A percentile compares a stretch with the other conserved stretches of the same genome.
These are phyloP conservation scores for Pleurotus tuoliensis DNA, from an alignment of 768 basidiomycete genomes.

Conservation along the genomic window DNA sequence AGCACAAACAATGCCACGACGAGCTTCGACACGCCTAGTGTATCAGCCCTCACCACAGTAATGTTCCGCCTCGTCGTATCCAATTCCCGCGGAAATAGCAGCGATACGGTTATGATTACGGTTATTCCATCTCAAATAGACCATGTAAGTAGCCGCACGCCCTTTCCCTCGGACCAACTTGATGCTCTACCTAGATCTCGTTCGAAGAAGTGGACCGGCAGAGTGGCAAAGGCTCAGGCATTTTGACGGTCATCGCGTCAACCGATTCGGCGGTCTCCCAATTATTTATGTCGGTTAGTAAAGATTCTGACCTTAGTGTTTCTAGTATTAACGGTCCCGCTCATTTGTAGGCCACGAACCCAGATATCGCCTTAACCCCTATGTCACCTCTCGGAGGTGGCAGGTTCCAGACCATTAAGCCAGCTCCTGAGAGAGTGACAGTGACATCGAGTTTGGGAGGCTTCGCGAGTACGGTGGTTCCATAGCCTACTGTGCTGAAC, in stretches of 20 bases:
- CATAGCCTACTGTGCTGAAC: not conserved
- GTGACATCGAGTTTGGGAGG: slow-evolving; percentile 15
- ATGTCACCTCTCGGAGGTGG: slow-evolving; percentile 14
- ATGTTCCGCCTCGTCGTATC: slow-evolving; percentile 6
- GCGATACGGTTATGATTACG: slow-evolving; percentile 9
- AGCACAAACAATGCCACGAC: slow-evolving; percentile 5
- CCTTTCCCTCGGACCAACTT: not conserved
- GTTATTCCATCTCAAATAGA: slow-evolving; percentile 12
- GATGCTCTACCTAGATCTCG: slow-evolving; percentile 10
- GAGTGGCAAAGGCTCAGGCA: slow-evolving; percentile 15
- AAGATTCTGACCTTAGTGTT: not conserved
- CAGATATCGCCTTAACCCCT: slow-evolving; percentile 7
- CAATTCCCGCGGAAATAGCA: slow-evolving; percentile 4
- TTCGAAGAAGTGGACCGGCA: slow-evolving; percentile 13
- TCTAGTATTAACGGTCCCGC: not conserved
- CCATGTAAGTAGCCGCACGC: slow-evolving; percentile 1
- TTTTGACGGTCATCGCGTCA: slow-evolving; percentile 13
- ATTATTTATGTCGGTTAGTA: slow-evolving; percentile 15
- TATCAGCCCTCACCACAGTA: slow-evolving; percentile 2
- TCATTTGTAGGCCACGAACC: slow-evolving; percentile 11
- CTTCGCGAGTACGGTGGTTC: slow-evolving; percentile 7
- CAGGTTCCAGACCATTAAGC: slow-evolving; percentile 13
- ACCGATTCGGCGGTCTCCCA: slow-evolving; percentile 9
- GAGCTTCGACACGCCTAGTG: slow-evolving; percentile 10
- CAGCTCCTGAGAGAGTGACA: slow-evolving; percentile 13